Evolutionary conservation across 1,284 basidiomycete genomes (phyloP), one percentile per base, ranked within the genome.

Genomic region (Boletus chippewaensis): DNA sequence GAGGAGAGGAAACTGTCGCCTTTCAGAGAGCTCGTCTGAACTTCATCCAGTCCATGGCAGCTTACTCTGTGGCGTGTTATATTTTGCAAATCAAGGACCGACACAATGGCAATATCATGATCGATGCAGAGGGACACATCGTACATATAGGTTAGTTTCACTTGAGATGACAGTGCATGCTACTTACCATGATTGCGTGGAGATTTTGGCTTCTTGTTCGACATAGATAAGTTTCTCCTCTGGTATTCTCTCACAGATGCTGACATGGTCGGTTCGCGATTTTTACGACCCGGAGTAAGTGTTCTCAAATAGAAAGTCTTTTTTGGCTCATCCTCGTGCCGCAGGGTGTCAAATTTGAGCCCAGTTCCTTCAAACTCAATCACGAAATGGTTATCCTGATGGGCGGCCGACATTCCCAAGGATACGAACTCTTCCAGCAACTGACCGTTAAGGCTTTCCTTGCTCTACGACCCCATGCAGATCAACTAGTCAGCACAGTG

Each of bases 41-140:
- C 71, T 99, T 99, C 66, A 92, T 99, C 57, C 93, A 96, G 66
- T 95, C 92, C 1, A 99, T 99, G 96, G 96, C 96, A 1, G 96
- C 94, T 16, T 99, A 99, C 71, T 97, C 94, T 32, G 86, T 99
- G n/a, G 91, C 93, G 11, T 99, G 95, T 69, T 98, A 97, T 70
- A 93, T 98, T 56, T 71, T 98, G 36, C 95, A 99, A 69, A 93
- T 98, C 71, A 95, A 96, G 71, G 96, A 99, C 68, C 75, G 95
- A 34, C 95, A 99, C 70, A 98, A 98, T 64, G 95, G 95, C 18
- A 99, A 99, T 68, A 98, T 98, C 63, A 96, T 99, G 95, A 95
- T 99, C 54, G 94, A 97, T 63, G 92, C 89, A 7, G 90, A 95
- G 55, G 95, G 95, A 0, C 94, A 97, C 65, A 91, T 99, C 55